Evolutionary conservation across 306 rosid species (phyloP).

Genomic region (Citrullus mucosospermus): DNA sequence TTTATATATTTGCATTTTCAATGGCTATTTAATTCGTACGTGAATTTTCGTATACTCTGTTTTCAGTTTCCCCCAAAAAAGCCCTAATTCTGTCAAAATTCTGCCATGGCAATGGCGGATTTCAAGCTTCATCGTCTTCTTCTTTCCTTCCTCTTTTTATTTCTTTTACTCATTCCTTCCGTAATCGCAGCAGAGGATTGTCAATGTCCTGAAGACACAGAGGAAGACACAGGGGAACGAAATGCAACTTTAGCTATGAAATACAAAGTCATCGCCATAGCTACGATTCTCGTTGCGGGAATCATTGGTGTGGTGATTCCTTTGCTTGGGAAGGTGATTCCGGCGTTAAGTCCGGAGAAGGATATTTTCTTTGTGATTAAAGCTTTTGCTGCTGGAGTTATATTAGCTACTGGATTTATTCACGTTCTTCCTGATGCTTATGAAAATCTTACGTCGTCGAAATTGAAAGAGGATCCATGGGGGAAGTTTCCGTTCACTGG

Average conservation of each 20-base stretch:
- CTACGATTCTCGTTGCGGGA: conserved; percentile 38
- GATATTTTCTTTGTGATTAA: conserved; percentile 45
- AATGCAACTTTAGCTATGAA: conserved; percentile 22
- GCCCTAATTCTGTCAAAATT: too few species aligned
- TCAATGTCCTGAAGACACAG: conserved; percentile 7
- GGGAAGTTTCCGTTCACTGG: conserved; percentile 64
- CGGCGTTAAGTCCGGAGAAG: conserved; percentile 44
- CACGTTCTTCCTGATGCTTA: conserved; percentile 74
- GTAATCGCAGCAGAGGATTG: conserved; percentile 26
- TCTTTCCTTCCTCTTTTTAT: neutral
- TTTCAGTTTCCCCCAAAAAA: too few species aligned
- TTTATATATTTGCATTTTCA: too few species aligned
- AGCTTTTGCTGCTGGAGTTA: conserved; percentile 76
- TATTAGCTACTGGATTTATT: conserved; percentile 60
- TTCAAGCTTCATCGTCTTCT: neutral
- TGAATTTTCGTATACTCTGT: too few species aligned
- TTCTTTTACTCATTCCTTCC: conserved; percentile 11
- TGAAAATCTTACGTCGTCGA: conserved; percentile 24
- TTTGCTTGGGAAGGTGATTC: conserved; percentile 36
- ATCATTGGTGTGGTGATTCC: conserved; percentile 55
- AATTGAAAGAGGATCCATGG: conserved; percentile 44
- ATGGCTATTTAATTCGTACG: too few species aligned
- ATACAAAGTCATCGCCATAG: conserved; percentile 38
- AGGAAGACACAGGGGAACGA: neutral
- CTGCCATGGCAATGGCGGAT: neutral